Evolutionary conservation across 805 yeast species (phyloP), one percentile per base, ranked within the genome.

Genomic region (Schwanniomyces pseudopolymorphus): DNA sequence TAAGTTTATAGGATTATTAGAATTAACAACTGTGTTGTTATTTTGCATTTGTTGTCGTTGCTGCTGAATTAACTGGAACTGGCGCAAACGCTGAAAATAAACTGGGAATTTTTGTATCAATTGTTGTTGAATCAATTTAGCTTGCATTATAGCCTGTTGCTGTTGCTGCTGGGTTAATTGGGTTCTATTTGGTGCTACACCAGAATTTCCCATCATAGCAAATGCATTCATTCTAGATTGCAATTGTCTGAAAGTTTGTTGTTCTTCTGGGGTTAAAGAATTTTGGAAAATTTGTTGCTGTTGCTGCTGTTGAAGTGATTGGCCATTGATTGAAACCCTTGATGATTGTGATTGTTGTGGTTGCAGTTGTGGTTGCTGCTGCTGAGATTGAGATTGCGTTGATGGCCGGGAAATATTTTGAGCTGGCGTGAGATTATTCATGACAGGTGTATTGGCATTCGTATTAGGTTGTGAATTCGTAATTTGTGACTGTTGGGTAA

Each of bases 201-300:
- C 78, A 10, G 70, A 58, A 45, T 69, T 67, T 4, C 76, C 73
- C 75, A 72, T 72, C 45, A 61, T 60, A 2, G 69, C 71, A 40
- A 71, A 67, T 2, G 75, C 65, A 46, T 60, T 66, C 68, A 71
- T 68, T 36, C 69, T 59, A 2, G 63, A 51, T 49, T 72, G 78
- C 45, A 68, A 54, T 41, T 71, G 76, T 46, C 69, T 64, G 60
- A 69, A 72, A 4, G 61, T 52, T 41, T 66, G 73, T 46, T 72
- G 78, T 46, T 72, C 77, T 45, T 70, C 71, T 1, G 75, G 69
- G 3, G 69, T 55, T 39, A 72, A 60, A 9, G 73, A 57, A 47
- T 54, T 64, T 43, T 69, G 76, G 66, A 72, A 72, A n/a, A 72
- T 67, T 47, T 72, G 77, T 52, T 72, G 77, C 43, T 72, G 77